These are phyloP conservation scores for Lactarius hatsudake DNA, from an alignment of 768 basidiomycete species.

Conservation along the genomic window DNA sequence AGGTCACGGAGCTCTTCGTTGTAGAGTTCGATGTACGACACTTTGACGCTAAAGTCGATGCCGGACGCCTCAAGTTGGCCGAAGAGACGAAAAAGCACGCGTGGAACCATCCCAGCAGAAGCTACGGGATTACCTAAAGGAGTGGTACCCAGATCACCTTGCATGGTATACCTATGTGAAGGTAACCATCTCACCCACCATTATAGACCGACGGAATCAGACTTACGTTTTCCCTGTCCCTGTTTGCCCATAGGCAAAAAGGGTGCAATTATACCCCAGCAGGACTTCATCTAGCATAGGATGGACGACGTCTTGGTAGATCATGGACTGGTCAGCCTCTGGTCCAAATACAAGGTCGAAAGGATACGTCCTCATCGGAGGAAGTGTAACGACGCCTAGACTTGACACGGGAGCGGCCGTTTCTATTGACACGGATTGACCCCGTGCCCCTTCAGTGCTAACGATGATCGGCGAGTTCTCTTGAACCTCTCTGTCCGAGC, in stretches of 20 bases:
- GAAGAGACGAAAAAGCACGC: conserved; percentile 88
- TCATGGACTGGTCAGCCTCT: conserved; percentile 91
- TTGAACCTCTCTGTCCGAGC: conserved; percentile 80
- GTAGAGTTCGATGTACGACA: conserved; percentile 94
- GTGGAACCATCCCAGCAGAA: conserved; percentile 94
- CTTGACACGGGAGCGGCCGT: conserved; percentile 65
- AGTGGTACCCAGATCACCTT: conserved; percentile 83
- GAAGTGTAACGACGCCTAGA: conserved; percentile 69
- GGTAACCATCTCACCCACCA: background rate
- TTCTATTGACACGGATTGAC: conserved; percentile 77
- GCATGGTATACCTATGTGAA: conserved; percentile 84
- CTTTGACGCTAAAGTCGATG: conserved; percentile 86
- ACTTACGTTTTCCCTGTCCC: conserved; percentile 98
- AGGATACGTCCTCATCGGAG: conserved; percentile 82
- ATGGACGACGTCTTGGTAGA: conserved; percentile 90
- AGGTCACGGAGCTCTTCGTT: conserved; percentile 98
- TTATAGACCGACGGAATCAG: too few relatives aligned
- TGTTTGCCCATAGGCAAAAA: conserved; percentile 98
- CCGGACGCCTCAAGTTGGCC: conserved; percentile 75
- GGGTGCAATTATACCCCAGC: conserved; percentile 92
- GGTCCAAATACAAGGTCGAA: conserved; percentile 97
- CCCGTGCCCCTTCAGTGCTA: conserved; percentile 69
- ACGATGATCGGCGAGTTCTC: conserved; percentile 89
- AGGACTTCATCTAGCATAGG: conserved; percentile 95
- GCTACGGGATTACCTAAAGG: conserved; percentile 85